Evolutionary conservation across 352 stramenopile species (phyloP).

Genomic region (Phytophthora tentaculata): DNA sequence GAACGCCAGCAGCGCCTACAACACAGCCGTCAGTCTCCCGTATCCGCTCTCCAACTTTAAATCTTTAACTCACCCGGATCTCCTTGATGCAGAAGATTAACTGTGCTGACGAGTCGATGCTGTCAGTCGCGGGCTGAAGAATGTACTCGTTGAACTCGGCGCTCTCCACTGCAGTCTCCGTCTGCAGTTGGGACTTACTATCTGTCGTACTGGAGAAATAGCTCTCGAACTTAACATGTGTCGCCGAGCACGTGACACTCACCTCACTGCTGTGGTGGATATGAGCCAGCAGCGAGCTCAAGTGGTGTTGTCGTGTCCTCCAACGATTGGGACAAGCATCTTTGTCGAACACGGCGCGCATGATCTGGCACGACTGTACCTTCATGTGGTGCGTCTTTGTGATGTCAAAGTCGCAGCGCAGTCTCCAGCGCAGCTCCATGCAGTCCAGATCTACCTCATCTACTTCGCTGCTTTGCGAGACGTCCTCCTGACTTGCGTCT

Average conservation of each 20-base stretch:
- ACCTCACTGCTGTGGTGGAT: slow-evolving; percentile 87
- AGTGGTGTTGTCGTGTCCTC: slow-evolving; percentile 74
- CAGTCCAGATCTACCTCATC: slow-evolving; percentile 71
- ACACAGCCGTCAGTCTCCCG: slow-evolving; percentile 5
- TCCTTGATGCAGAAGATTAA: slow-evolving; percentile 88
- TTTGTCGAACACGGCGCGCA: slow-evolving; percentile 83
- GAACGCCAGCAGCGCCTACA: slow-evolving; percentile 64
- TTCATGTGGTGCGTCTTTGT: slow-evolving; percentile 89
- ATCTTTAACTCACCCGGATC: slow-evolving; percentile 56
- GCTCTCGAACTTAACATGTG: slow-evolving; percentile 83
- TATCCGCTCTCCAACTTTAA: not conserved
- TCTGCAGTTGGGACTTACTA: slow-evolving; percentile 82
- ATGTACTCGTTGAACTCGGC: slow-evolving; percentile 80
- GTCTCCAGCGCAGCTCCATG: slow-evolving; percentile 66
- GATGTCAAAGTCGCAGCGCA: slow-evolving; percentile 86
- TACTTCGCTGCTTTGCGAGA: slow-evolving; percentile 31
- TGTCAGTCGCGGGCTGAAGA: slow-evolving; percentile 43
- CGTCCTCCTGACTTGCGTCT: slow-evolving; percentile 32
- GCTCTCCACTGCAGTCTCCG: slow-evolving; percentile 82
- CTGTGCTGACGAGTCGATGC: slow-evolving; percentile 65
- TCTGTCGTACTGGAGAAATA: slow-evolving; percentile 68
- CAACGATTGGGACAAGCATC: slow-evolving; percentile 53
- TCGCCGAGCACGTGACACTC: slow-evolving; percentile 63
- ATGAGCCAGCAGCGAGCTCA: slow-evolving; percentile 75
- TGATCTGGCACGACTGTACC: slow-evolving; percentile 74